Evolutionary conservation across 2,329 filamentous ascomycete species (phyloP), one percentile per base, ranked within the genome.

Genomic region (Aspergillus sclerotialis): DNA sequence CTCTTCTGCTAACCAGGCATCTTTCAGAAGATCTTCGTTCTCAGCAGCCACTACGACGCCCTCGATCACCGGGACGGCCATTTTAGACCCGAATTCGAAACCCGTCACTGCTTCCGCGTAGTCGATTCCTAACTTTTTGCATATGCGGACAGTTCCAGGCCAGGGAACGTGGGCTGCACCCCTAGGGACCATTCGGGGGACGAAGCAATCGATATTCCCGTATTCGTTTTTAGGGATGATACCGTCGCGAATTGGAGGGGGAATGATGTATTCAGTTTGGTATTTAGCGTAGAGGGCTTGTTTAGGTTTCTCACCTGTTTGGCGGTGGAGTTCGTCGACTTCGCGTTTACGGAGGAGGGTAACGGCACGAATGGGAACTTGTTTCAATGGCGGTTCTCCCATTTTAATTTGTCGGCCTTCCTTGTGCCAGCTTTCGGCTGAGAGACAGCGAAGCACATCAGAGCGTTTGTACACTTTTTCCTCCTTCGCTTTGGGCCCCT

Each of bases 241-340:
- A 1, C 90, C 90, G 49, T 94, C 75, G 40, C 77, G 61, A 36
- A 95, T 94, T 0, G 89, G 88, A 2, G 82, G 76, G 1, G 90
- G 90, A 36, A 95, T 90, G 56, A 96, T 96, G 80, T 86, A 95
- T 36, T 94, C 85, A 0, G 92, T 98, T 61, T 98, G 92, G 7
- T 84, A 80, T 37, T 74, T 68, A 35, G 84, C 80, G 60, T 87
- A 98, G 0, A 98, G 65, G 0, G 88, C 89, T 56, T 98, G 92
- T 39, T 88, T 73, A 4, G 85, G 79, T 60, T 93, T 94, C 48
- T 83, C 75, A 12, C 90, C 90, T 1, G 78, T 87, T 14, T 81
- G 74, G 2, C 83, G 78, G 55, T 92, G 80, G 3, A 82, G 79
- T 54, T 94, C 88, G 47, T 93, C 83, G 28, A 96, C 83, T 58